Percentiles rank a stretch among this genome's conserved stretches.
These are phyloP conservation scores for Zygoascus sp. DNA, from an alignment of 1,139 yeast species.

Conservation along the genomic window DNA sequence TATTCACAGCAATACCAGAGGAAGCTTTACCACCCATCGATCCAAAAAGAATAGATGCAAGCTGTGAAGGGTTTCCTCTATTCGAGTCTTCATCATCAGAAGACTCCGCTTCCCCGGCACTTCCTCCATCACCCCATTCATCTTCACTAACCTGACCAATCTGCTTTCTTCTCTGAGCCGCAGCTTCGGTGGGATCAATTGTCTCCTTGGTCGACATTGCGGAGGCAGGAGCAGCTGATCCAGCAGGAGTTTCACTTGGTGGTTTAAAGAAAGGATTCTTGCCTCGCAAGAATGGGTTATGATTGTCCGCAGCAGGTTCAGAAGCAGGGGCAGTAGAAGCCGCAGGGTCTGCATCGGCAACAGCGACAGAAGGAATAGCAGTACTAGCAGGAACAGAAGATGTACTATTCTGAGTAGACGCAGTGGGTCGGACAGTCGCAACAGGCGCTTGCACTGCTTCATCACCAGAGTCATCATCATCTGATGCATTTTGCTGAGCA, in stretches of 20 bases:
- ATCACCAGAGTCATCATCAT: constrained; percentile 27
- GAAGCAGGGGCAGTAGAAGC: constrained; percentile 14
- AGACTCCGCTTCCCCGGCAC: constrained; percentile 42
- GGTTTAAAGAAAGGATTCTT: constrained; percentile 17
- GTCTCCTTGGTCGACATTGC: constrained; percentile 20
- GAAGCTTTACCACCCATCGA: constrained; percentile 47
- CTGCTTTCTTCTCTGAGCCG: constrained; percentile 50
- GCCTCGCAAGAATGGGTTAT: constrained; percentile 23
- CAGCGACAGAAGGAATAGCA: constrained; percentile 14
- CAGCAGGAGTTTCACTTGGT: constrained; percentile 16
- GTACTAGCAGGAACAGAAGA: constrained; percentile 15
- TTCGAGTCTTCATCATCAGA: constrained; percentile 41
- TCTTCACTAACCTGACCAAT: constrained; percentile 39
- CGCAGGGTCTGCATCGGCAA: constrained; percentile 15
- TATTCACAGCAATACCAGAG: constrained; percentile 12
- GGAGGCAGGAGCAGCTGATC: constrained; percentile 26
- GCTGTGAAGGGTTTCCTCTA: constrained; percentile 50
- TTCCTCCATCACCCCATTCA: constrained; percentile 49
- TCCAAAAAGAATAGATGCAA: constrained; percentile 61
- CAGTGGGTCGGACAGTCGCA: constrained; percentile 12
- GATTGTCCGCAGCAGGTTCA: constrained; percentile 15
- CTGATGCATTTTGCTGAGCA: constrained; percentile 28
- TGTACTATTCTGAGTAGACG: constrained; percentile 14
- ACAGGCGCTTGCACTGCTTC: constrained; percentile 9
- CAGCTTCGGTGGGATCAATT: constrained; percentile 48